Percentiles rank a stretch among this genome's conserved stretches.
These are phyloP conservation scores for Ilex asprella DNA, from an alignment of 257 asterid genomes.

Conservation along the genomic window DNA sequence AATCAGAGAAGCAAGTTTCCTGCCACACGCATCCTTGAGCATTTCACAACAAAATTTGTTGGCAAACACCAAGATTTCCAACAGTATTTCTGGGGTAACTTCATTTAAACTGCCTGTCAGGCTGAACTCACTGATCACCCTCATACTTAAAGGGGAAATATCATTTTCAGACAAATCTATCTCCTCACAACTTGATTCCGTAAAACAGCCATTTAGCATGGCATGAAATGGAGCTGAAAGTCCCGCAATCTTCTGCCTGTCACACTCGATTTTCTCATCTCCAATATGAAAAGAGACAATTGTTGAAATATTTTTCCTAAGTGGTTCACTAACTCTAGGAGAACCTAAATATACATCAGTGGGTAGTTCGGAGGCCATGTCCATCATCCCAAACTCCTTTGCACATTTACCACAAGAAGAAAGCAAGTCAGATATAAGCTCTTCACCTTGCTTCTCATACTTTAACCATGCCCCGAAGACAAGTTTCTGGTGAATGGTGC, in stretches of 20 bases:
- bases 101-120: constrained; percentile 46
- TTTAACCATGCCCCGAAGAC: constrained; percentile 92
- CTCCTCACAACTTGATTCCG: constrained; percentile 68
- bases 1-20: constrained; percentile 76
- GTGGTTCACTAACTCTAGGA: constrained; percentile 7
- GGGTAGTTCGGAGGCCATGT: constrained; percentile 71
- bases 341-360: constrained; percentile 16
- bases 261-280: constrained; percentile 63
- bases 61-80: constrained; percentile 19
- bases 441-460: constrained; percentile 87
- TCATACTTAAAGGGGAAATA: constrained; percentile 69
- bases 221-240: constrained; percentile 89
- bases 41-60: constrained; percentile 91
- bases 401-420: constrained; percentile 75
- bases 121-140: constrained; percentile 53
- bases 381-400: constrained; percentile 64
- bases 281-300: constrained; percentile 62
- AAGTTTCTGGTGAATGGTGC: constrained; percentile 67
- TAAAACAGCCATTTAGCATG: constrained; percentile 89
- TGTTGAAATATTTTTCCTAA: constrained; percentile 19
- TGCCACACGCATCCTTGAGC: constrained; percentile 82
- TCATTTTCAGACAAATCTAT: constrained; percentile 81
- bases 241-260: constrained; percentile 62
- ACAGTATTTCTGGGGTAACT: constrained; percentile 43
- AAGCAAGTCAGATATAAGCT: constrained; percentile 63